A percentile compares a stretch with the other conserved stretches of the same genome.
Conservation (phyloP, 352 stramenopile species). For the Achlya hypogyna region DNA sequence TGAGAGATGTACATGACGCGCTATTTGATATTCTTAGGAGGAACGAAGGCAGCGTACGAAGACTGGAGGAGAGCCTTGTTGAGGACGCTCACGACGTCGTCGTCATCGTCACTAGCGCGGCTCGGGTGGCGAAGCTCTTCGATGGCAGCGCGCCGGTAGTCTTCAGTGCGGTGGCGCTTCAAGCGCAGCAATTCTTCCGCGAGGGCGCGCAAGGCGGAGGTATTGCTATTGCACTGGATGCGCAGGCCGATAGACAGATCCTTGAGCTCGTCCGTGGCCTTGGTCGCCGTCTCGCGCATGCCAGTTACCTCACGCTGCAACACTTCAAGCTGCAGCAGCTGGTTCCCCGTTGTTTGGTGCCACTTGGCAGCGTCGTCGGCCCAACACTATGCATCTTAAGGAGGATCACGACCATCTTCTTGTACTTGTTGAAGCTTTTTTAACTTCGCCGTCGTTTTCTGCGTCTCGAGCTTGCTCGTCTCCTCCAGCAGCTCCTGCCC, state of each 20-base stretch:
- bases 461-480: slow-evolving; percentile 4
- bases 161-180: not conserved
- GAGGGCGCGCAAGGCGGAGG: not conserved
- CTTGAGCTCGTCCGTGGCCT: not conserved
- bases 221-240: not conserved
- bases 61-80: not conserved
- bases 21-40: not conserved
- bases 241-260: not conserved
- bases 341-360: not conserved
- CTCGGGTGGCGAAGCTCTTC: not conserved
- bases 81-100: not conserved
- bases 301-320: not conserved
- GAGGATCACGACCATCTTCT: not conserved
- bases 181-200: slow-evolving; percentile 9
- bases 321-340: not conserved
- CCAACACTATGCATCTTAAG: no score
- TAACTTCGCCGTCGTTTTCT: not conserved
- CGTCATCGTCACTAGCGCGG: not conserved
- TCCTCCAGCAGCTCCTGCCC: slow-evolving; percentile 1
- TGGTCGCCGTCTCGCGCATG: not conserved
- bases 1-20: no score
- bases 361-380: no score
- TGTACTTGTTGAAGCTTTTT: not conserved
- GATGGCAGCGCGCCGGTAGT: not conserved
- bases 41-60: not conserved